Base-by-base conservation (phyloP, 208 protist genomes). In the Leptomonas pyrrhocoris region DNA sequence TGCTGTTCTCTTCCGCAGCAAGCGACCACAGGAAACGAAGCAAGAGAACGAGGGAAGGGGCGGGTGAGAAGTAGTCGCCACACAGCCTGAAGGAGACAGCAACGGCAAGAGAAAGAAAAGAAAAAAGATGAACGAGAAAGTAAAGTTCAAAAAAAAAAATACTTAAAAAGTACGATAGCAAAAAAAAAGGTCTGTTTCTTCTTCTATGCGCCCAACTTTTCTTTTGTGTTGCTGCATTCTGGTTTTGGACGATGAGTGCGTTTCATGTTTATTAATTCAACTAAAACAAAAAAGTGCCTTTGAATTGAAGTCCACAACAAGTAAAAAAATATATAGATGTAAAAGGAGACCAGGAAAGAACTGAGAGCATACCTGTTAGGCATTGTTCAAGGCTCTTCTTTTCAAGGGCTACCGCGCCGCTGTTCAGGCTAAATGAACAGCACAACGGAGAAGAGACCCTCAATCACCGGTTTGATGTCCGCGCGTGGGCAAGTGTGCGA, bases 261-360 rank as follows among this genome's bases (percentile, higher is more conserved):
- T 56, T 23, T 67, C 48, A 48, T 57, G 48, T 69, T 48, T 78
- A 72, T 73, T 23, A 67, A 30, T 43, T 40, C 0, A 16, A 51
- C 46, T 50, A 19, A 36, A 62, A 65, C 42, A 65, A 43, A 27
- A 53, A 43, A 65, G 30, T 57, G 48, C 48, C n/a, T n/a, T 48
- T 55, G 30, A n/a, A 45, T 45, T 42, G 36, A 36, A 45, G 23
- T 28, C 7, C 23, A 57, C 5, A 55, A 23, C 15, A 69, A 49
- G 43, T 34, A 50, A 71, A 73, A 23, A 49, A 36, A 27, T 27
- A 55, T n/a, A n/a, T n/a, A n/a, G n/a, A n/a, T n/a, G n/a, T n/a
- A n/a, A n/a, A n/a, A n/a, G n/a, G n/a, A n/a, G n/a, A n/a, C n/a
- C n/a, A n/a, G 64, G 34, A 53, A 68, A 40, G 28, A 60, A 11